phyloP scores from a whole-genome alignment of 2,329 filamentous ascomycete species.

The Ophiobolus disseminans region DNA sequence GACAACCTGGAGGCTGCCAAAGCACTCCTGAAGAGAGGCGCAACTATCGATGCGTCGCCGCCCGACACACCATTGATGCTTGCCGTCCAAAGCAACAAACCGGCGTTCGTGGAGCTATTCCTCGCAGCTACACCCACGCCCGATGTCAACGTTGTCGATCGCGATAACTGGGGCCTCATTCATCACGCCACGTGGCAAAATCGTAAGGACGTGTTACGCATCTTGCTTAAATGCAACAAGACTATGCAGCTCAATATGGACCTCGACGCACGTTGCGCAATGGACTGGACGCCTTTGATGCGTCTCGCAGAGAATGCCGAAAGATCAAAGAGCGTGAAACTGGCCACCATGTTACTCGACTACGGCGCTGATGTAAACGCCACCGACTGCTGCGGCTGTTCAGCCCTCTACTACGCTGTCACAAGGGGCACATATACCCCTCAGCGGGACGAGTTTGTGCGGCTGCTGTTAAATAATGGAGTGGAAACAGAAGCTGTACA shows the following conservation, averaged over 20 bases:
- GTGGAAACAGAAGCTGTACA: not conserved
- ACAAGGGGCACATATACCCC: not conserved
- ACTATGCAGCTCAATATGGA: not conserved
- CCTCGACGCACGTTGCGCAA: not conserved
- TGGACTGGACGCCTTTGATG: not conserved
- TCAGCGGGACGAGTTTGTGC: not conserved
- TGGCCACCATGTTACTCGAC: not conserved
- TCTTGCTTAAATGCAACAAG: not conserved
- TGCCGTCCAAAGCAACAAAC: not conserved
- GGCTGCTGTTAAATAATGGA: not conserved
- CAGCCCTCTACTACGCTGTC: not conserved
- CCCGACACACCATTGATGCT: not conserved
- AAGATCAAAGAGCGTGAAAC: not conserved
- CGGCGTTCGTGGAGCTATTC: not conserved
- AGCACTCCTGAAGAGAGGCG: not conserved
- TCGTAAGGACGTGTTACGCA: not conserved
- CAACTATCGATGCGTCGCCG: not conserved
- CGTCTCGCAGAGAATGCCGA: not conserved
- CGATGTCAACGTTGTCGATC: not conserved
- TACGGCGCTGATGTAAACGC: not conserved
- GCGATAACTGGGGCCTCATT: not conserved
- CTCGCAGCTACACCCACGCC: not conserved
- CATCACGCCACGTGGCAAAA: not conserved
- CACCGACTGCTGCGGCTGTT: not conserved
- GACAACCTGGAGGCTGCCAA: not conserved